A percentile compares a stretch with the other conserved stretches of the same genome.
phyloP scores from a whole-genome alignment of 1,139 yeast species.

The Scheffersomyces illinoinensis region DNA sequence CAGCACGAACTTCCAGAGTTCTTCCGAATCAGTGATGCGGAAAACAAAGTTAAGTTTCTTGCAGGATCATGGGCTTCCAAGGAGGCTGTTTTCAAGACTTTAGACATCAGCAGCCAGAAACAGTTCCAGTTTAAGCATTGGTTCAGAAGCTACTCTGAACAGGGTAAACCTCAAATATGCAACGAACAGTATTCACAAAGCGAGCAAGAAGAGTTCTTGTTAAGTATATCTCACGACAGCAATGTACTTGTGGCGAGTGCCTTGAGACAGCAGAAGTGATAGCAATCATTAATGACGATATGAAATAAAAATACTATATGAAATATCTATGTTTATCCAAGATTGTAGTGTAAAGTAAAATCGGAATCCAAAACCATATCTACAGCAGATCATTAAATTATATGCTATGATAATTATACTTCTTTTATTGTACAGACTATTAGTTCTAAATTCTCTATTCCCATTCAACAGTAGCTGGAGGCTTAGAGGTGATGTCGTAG shows the following conservation, averaged over 20 bases:
- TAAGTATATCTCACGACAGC: slow-evolving; percentile 68
- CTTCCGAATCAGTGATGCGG: slow-evolving; percentile 16
- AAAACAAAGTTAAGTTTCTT: slow-evolving; percentile 33
- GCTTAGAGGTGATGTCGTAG: slow-evolving; percentile 97
- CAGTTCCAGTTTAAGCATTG: slow-evolving; percentile 60
- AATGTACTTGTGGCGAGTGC: slow-evolving; percentile 54
- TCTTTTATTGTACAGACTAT: background rate
- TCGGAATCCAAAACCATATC: too few species aligned
- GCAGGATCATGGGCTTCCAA: slow-evolving; percentile 75
- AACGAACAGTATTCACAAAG: slow-evolving; percentile 26
- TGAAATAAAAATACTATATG: background rate
- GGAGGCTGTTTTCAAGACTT: slow-evolving; percentile 71
- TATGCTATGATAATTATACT: background rate
- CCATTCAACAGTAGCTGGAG: slow-evolving; percentile 99
- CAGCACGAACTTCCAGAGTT: slow-evolving; percentile 45
- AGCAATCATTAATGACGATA: background rate
- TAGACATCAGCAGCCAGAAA: slow-evolving; percentile 50
- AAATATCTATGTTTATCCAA: too few species aligned
- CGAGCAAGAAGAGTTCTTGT: slow-evolving; percentile 49
- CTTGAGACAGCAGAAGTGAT: slow-evolving; percentile 32
- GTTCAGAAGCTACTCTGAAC: slow-evolving; percentile 46
- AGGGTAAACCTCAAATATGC: slow-evolving; percentile 43
- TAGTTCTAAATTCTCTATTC: slow-evolving; percentile 52
- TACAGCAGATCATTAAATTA: too few species aligned
- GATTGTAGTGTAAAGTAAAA: too few species aligned